Evolutionary conservation across 768 basidiomycete genomes (phyloP), one percentile per base, ranked within the genome.

Genomic region (Termitomyces sp.): DNA sequence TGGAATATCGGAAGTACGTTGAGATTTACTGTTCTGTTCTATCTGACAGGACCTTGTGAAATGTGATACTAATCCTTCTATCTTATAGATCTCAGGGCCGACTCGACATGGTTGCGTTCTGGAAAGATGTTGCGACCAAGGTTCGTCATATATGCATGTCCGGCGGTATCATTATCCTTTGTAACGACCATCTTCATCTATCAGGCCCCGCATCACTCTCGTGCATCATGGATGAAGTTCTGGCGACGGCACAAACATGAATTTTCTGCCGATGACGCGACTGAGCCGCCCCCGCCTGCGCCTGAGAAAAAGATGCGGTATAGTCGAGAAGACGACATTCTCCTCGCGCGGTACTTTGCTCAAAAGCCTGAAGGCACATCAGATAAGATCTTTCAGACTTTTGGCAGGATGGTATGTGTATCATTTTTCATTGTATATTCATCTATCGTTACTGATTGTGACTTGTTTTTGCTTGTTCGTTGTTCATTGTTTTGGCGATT

Each of bases 181-280:
- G 22, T 12, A 9, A 42, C 7, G 7, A 60, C 16, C 29, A 62
- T 32, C 7, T 10, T n/a, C 20, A 49, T 44, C 16, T 38, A 20
- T 20, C 62, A 90, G 88, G 91, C 91, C 0, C 91, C 91, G 0
- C 91, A 94, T 69, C 91, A 94, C 64, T 93, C 91, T 23, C 85
- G 90, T 35, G 91, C 91, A 44, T 94, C 91, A 6, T 94, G 91
- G 91, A 91, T 94, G 89, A 94, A 94, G 70, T 94, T 85, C 69
- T 94, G 90, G 83, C 80, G 91, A 15, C 76, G 91, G 52, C 91
- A 94, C 67, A 91, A 90, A 60, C 91, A 94, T 61, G 91, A 94
- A 61, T 72, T 91, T 35, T 78, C 86, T 49, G 81, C 80, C 53
- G 73, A 76, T 3, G 84, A 85, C n/a, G 75, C 71, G 0, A 86